A percentile compares a stretch with the other conserved stretches of the same genome.
Conservation (phyloP, 1,284 basidiomycete species). For the Cyathus pygmaeus region DNA sequence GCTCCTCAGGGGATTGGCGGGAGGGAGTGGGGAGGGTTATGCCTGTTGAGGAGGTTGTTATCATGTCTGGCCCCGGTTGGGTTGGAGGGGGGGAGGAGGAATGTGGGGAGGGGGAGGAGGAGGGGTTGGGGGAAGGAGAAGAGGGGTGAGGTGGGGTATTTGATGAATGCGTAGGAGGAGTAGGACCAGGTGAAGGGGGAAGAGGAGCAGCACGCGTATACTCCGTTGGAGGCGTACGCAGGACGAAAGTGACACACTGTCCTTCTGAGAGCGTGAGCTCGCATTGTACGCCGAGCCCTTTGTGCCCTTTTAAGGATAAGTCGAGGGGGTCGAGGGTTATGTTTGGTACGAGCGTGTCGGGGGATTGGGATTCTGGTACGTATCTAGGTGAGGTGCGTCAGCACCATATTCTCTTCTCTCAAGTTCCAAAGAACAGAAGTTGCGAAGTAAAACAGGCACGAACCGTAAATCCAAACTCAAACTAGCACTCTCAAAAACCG, state of each 20-base stretch:
- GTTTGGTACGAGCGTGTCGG: slow-evolving; percentile 76
- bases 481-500: too few relatives aligned
- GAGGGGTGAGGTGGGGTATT: slow-evolving; percentile 77
- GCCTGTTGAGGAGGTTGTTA: not conserved
- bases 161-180: slow-evolving; percentile 41
- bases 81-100: slow-evolving; percentile 70
- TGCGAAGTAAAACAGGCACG: too few relatives aligned
- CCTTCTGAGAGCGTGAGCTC: slow-evolving; percentile 79
- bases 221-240: slow-evolving; percentile 68
- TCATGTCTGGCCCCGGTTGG: slow-evolving; percentile 1
- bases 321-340: slow-evolving; percentile 71
- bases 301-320: slow-evolving; percentile 71
- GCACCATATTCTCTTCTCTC: too few relatives aligned
- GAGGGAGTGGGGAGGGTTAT: not conserved
- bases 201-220: slow-evolving; percentile 1
- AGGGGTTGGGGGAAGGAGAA: too few relatives aligned
- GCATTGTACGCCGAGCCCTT: slow-evolving; percentile 63
- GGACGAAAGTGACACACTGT: slow-evolving; percentile 85
- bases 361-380: slow-evolving; percentile 71
- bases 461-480: too few relatives aligned
- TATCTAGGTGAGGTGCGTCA: slow-evolving; percentile 70
- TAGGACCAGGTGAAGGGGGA: too few relatives aligned
- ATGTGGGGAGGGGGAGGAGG: slow-evolving; percentile 72
- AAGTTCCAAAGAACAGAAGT: too few relatives aligned
- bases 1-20: not conserved